Evolutionary conservation across 805 yeast species (phyloP), one percentile per base, ranked within the genome.

Genomic region (Tetrapisispora pingtungensis): DNA sequence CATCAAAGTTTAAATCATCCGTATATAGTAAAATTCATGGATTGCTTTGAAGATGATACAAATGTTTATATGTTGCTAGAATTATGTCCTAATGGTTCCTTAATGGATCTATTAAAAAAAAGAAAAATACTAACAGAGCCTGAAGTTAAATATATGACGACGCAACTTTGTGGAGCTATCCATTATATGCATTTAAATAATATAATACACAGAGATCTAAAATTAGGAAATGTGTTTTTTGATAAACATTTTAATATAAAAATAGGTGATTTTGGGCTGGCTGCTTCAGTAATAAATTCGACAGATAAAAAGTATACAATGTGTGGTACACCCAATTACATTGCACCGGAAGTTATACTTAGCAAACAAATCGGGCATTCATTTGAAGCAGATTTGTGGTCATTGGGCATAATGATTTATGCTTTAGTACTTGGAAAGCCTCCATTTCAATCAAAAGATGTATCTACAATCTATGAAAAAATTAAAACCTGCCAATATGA

Each of bases 271-370:
- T 93, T 93, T 68, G 99, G 99, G 28, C 74, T 93, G 48, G 99
- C 99, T n/a, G 88, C 97, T 1, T 83, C 86, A n/a, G 73, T 93
- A 49, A 84, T 83, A 36, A 70, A 77, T 19, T 70, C 74, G 27
- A 74, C 74, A 46, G 85, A 85, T 41, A 79, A 90, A 52, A 87
- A 90, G 58, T 84, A 81, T 61, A 90, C 98, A 36, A 86, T 93
- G 45, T 93, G 99, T 66, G 99, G 99, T 44, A 93, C 99, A 20
- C 99, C 99, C 48, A 93, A 93, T 67, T 93, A 93, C 63, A 93
- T 93, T 60, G 97, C 98, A 1, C 99, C 99, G 7, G 99, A 93
- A 69, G 95, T 93, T 19, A 73, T 93, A 51, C 84, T 88, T 34
- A 95, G 95, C 26, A 87, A 87, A 56, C 77, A 72, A 43, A 74